phyloP scores from a whole-genome alignment of 1,139 yeast genomes.

The Saccharomyces hybrid region DNA sequence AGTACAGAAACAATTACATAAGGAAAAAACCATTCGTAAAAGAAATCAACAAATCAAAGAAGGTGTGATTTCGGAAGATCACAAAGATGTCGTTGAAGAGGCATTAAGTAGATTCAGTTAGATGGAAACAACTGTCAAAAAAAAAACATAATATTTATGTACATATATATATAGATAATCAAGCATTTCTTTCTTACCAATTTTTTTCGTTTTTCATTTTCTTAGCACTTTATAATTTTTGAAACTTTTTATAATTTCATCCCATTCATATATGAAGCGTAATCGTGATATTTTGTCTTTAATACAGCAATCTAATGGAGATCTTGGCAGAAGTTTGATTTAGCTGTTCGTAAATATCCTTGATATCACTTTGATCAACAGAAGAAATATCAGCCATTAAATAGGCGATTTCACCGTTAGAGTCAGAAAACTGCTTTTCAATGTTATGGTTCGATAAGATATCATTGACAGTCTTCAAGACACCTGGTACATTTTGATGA shows the following conservation, averaged over 20 bases:
- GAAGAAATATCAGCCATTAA: conserved; percentile 95
- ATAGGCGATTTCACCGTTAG: conserved; percentile 93
- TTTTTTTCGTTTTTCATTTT: neutral
- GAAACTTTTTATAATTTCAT: neutral
- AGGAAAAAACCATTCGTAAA: conserved; percentile 67
- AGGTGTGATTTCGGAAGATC: conserved; percentile 41
- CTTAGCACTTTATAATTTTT: neutral
- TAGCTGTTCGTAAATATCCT: conserved; percentile 73
- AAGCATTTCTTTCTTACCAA: neutral
- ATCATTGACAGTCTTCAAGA: conserved; percentile 92
- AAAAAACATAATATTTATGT: neutral
- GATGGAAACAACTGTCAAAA: neutral
- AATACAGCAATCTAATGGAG: conserved; percentile 84
- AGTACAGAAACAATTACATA: conserved; percentile 65
- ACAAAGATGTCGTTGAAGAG: conserved; percentile 30
- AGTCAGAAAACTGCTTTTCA: conserved; percentile 95
- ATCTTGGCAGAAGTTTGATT: conserved; percentile 89
- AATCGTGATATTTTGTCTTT: neutral
- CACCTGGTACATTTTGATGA: conserved; percentile 99
- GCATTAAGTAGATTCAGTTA: conserved; percentile 29
- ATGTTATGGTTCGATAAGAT: conserved; percentile 91
- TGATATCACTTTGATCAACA: conserved; percentile 75
- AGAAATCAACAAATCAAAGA: conserved; percentile 40
- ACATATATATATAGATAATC: neutral
- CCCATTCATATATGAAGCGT: too few relatives aligned